These are phyloP conservation scores for Arabidopsis suecica DNA, from an alignment of 345 rosid genomes.

Conservation along the genomic window DNA sequence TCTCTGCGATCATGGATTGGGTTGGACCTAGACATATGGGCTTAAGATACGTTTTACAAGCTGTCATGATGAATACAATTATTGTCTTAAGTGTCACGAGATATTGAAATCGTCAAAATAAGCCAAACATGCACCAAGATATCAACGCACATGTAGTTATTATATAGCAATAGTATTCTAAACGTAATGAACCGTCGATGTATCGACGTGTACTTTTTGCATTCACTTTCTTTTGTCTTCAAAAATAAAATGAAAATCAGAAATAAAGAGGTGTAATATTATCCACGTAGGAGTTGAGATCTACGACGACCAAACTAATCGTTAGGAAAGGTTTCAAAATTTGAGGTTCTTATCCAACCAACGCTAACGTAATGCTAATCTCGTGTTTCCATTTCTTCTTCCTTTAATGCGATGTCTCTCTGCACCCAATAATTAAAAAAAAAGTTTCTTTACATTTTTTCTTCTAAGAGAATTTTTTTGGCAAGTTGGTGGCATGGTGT, in stretches of 20 bases:
- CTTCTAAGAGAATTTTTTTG: too few species aligned
- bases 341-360: constrained; percentile 66
- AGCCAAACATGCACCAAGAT: constrained; percentile 33
- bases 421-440: background rate
- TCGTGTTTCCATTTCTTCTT: constrained; percentile 40
- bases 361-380: constrained; percentile 41
- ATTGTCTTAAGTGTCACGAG: background rate
- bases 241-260: constrained; percentile 19
- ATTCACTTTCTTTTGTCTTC: constrained; percentile 40
- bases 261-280: constrained; percentile 51
- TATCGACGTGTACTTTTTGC: constrained; percentile 43
- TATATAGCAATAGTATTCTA: constrained; percentile 28
- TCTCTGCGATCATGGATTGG: background rate
- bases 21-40: background rate
- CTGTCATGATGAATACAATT: constrained; percentile 3
- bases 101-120: constrained; percentile 23
- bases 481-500: constrained; percentile 12
- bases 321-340: constrained; percentile 32
- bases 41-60: background rate
- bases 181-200: constrained; percentile 32
- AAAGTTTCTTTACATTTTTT: too few species aligned
- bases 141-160: constrained; percentile 37
- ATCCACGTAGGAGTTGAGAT: constrained; percentile 57
- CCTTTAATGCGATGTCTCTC: constrained; percentile 35
- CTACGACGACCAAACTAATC: constrained; percentile 46